Conservation (phyloP, 345 rosid genomes). For the Eutrema heterophyllum region DNA sequence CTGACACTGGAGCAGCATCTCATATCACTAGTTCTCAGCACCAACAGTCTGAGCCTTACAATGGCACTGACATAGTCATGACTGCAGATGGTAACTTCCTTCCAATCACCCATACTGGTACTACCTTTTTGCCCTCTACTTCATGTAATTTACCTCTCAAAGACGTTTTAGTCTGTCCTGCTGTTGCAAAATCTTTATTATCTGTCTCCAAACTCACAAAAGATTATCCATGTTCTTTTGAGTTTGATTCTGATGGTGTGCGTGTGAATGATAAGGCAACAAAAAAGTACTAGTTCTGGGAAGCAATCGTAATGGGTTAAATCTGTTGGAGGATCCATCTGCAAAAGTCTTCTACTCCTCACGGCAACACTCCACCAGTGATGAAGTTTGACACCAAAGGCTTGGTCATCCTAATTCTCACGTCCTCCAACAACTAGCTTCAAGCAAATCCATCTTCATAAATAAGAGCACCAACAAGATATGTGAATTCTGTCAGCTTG, state of each 20-base stretch:
- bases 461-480: not conserved
- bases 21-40: too few species aligned
- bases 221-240: not conserved
- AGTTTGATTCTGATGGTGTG: not conserved
- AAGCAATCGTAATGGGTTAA: not conserved
- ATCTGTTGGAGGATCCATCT: not conserved
- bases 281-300: not conserved
- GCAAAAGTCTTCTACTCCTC: not conserved
- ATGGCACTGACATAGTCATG: not conserved
- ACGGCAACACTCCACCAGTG: rapidly evolving
- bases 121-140: rapidly evolving
- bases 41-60: not conserved
- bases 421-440: not conserved
- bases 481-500: not conserved
- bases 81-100: not conserved
- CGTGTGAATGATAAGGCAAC: not conserved
- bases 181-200: not conserved
- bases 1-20: too few species aligned
- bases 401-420: not conserved
- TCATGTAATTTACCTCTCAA: not conserved
- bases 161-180: not conserved
- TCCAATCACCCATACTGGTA: not conserved
- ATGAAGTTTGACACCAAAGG: not conserved
- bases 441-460: rapidly evolving
- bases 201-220: not conserved